These are phyloP conservation scores for Kodamaea sp. DNA, from an alignment of 1,139 yeast species.

Conservation along the genomic window DNA sequence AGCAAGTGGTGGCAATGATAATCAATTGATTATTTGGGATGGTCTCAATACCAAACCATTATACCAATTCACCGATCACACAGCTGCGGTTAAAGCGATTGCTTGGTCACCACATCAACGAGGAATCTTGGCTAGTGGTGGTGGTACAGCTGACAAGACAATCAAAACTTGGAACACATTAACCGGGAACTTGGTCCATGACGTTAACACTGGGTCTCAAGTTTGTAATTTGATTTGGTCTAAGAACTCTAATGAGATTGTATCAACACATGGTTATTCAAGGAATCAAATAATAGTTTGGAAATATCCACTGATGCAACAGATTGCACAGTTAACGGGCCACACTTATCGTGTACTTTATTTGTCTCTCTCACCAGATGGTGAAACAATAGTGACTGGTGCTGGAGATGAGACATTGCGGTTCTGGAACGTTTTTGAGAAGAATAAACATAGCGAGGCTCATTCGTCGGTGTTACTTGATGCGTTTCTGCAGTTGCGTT, in stretches of 20 bases:
- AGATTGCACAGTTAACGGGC: slow-evolving; percentile 88
- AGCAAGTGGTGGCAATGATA: slow-evolving; percentile 95
- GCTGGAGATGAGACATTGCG: slow-evolving; percentile 97
- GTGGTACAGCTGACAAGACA: slow-evolving; percentile 92
- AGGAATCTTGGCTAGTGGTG: slow-evolving; percentile 91
- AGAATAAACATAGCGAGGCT: slow-evolving; percentile 54
- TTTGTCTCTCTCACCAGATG: slow-evolving; percentile 91
- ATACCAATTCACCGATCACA: slow-evolving; percentile 74
- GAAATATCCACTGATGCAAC: slow-evolving; percentile 93
- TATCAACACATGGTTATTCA: slow-evolving; percentile 93
- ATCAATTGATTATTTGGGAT: slow-evolving; percentile 82
- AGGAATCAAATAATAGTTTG: slow-evolving; percentile 88
- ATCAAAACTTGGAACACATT: slow-evolving; percentile 91
- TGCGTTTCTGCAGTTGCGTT: slow-evolving; percentile 76
- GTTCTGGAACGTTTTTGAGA: slow-evolving; percentile 90
- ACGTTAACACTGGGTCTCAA: slow-evolving; percentile 91
- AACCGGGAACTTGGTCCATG: slow-evolving; percentile 69
- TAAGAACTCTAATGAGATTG: slow-evolving; percentile 83
- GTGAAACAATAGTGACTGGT: slow-evolving; percentile 96
- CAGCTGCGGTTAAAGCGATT: slow-evolving; percentile 93
- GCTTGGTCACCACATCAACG: slow-evolving; percentile 98
- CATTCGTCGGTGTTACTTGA: slow-evolving; percentile 67
- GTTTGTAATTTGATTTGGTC: slow-evolving; percentile 96
- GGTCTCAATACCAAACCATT: slow-evolving; percentile 70
- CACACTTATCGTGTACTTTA: slow-evolving; percentile 92